Base-by-base conservation (phyloP, 306 rosid genomes). In the Lathyrus sativus region DNA sequence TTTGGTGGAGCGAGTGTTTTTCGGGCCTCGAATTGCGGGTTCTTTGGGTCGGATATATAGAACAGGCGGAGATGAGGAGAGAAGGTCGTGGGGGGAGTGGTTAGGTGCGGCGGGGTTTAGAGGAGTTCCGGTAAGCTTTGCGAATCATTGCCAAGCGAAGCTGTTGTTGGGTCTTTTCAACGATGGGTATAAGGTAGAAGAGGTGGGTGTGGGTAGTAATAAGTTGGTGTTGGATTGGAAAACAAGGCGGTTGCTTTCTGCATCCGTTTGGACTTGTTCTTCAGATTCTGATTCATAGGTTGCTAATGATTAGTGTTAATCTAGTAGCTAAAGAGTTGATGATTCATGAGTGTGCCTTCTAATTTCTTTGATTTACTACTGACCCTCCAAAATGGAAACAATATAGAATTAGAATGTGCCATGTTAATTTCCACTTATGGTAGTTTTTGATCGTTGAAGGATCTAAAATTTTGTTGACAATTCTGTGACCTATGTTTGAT, bases 141-240 rank as follows among this genome's bases (percentile, higher is more conserved):
- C 98, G 0, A 90, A 92, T 81, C 88, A 88, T 3, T 81, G 88
- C 41, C 98, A 92, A 46, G 93, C 98, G 12, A 92, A 83, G 59
- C 73, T 92, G 10, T 69, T 92, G 68, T 2, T 90, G 55, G 90
- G 87, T 4, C 74, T 92, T 22, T 92, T 88, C 79, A 90, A 92
- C 5, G 90, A 90, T 9, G 98, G 98, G 4, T 90, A 86, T 65
- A 76, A 79, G 43, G 89, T 86, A 28, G 90, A 92, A 78, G 89
- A 85, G 74, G 4, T 79, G 42, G 77, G 65, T 0, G 3, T 77
- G 33, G 77, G 65, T 0, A 38, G 72, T 2, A 85, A 89, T 62
- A 86, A 79, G 63, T 46, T 92, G 62, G 93, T 85, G 17, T 76
- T 92, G 69, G 83, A 91, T 33, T 90, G 98, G 98, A 85, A 83